A percentile compares a stretch with the other conserved stretches of the same genome.
Conservation (phyloP, 768 basidiomycete genomes). For the Glaciozyma antarctica region DNA sequence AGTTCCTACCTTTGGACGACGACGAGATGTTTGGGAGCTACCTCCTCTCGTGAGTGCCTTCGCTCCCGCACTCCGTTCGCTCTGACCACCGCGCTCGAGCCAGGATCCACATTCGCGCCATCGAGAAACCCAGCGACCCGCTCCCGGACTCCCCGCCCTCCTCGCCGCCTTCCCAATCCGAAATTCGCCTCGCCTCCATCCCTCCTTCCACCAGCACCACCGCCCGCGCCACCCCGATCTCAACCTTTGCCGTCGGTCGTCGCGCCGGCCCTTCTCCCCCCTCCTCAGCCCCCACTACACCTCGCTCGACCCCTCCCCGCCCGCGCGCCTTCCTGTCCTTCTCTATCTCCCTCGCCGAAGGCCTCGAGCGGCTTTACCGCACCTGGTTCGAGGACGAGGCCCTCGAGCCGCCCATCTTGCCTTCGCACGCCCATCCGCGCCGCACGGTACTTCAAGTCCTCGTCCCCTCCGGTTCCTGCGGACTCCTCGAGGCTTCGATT, state of each 20-base stretch:
- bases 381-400: slow-evolving; percentile 10
- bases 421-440: neutral
- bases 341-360: slow-evolving; percentile 4
- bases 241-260: neutral
- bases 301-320: neutral
- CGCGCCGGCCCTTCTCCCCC: neutral
- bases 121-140: slow-evolving; percentile 3
- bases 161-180: neutral
- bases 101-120: slow-evolving; percentile 6
- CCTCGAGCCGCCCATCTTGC: neutral
- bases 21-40: slow-evolving; percentile 14
- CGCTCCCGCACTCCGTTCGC: neutral
- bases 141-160: neutral
- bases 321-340: neutral
- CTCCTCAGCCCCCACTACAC: neutral
- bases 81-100: neutral
- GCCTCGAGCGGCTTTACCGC: neutral
- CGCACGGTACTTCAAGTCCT: neutral
- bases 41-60: slow-evolving; percentile 3
- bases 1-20: slow-evolving; percentile 16
- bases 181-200: neutral
- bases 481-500: neutral
- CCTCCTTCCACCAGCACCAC: slow-evolving; percentile 5
- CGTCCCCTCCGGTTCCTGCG: neutral
- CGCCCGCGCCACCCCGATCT: slow-evolving; percentile 1